Conservation (phyloP, 2,329 filamentous ascomycete genomes). For the Cladosporium colombiae region DNA sequence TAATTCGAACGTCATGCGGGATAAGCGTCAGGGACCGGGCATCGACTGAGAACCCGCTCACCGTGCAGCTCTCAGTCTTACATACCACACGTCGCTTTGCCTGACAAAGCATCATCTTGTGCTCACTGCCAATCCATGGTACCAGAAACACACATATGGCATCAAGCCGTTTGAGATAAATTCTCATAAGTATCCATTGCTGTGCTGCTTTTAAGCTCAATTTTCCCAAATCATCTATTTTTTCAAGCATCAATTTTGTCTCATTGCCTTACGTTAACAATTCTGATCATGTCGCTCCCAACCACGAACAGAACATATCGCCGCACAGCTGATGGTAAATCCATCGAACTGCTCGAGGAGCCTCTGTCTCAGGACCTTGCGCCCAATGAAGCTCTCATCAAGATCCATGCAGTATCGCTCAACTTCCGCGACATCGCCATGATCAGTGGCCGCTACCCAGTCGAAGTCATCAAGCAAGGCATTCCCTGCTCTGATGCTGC, state of each 20-base stretch:
- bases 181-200: background rate
- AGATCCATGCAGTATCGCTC: slow-evolving; percentile 33
- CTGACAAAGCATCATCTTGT: background rate
- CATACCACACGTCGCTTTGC: background rate
- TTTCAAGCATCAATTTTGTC: background rate
- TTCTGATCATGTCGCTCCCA: background rate
- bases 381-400: slow-evolving; percentile 29
- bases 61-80: background rate
- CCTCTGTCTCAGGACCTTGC: slow-evolving; percentile 21
- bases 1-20: background rate
- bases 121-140: background rate
- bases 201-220: background rate
- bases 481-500: slow-evolving; percentile 40
- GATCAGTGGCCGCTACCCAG: slow-evolving; percentile 35
- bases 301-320: background rate
- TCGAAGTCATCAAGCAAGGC: slow-evolving; percentile 30
- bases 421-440: slow-evolving; percentile 38
- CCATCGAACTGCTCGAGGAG: slow-evolving; percentile 47
- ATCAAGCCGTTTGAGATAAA: background rate
- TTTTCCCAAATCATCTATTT: background rate
- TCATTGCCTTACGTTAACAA: background rate
- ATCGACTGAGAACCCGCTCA: background rate
- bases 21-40: background rate
- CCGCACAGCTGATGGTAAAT: slow-evolving; percentile 39
- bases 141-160: background rate